Evolutionary conservation across 192 early-diverging fungal genomes (phyloP), one percentile per base, ranked within the genome.

Genomic region (Funneliformis mosseae): DNA sequence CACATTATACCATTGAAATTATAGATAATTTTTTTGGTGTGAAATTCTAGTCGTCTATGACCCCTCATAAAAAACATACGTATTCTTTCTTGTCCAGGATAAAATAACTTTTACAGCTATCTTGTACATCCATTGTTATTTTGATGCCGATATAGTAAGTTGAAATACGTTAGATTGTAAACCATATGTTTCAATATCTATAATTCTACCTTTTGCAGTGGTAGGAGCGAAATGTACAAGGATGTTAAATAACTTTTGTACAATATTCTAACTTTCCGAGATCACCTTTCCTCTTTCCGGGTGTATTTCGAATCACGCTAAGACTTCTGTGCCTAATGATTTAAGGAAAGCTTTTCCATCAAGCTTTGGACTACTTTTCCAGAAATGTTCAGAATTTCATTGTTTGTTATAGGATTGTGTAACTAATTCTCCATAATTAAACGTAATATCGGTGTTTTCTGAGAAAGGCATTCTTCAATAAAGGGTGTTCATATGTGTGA

Each of bases 131-230:
- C 41, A 72, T 72, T 21, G 42, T 43, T 25, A 73, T 45, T 73
- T 73, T 5, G 71, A 73, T 73, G 42, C 42, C 27, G 71, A 73
- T 8, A 73, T 73, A 46, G 39, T 73, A 21, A 73, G 71, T 8
- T n/a, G 71, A 45, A 73, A 73, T 73, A 12, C 71, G 16, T 73
- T 73, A 25, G 71, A 73, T 73, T 73, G 71, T 46, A 73, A 18
- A 27, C 43, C 23, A 27, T 73, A 73, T 33, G 21, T 33, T 46
- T 73, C 71, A 18, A 73, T 41, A 27, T 73, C 18, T 45, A 10
- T 73, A 14, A 73, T 73, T n/a, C 27, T 43, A 18, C 11, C 43
- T 48, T 73, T 73, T 8, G 33, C 46, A 41, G 23, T 21, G 8
- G 71, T 46, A 50, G 71, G 71, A 73, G 1, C 27, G 71, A 21